Evolutionary conservation across 192 early-diverging fungal species (phyloP).

Genomic region (Obelidium mucronatum): DNA sequence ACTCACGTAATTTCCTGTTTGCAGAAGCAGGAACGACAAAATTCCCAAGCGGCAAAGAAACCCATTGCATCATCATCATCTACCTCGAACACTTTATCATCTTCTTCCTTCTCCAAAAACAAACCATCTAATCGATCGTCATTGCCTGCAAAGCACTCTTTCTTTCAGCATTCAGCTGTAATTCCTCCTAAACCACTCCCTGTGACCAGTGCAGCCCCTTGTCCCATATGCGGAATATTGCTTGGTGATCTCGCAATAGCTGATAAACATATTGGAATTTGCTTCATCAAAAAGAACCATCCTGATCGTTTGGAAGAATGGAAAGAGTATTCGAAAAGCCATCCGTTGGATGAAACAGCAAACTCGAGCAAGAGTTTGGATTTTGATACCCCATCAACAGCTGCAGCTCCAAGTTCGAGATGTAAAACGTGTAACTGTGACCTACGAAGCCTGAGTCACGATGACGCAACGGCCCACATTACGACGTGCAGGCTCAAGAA

Average conservation of each 20-base stretch:
- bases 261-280: neutral
- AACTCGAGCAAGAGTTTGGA: neutral
- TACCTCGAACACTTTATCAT: neutral
- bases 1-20: constrained; percentile 19
- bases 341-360: neutral
- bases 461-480: too few relatives aligned
- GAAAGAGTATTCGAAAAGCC: neutral
- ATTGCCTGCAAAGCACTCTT: neutral
- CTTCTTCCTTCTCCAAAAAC: neutral
- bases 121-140: neutral
- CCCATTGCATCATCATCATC: neutral
- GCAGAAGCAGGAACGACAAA: constrained; percentile 9
- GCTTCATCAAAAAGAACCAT: constrained; percentile 2
- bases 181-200: neutral
- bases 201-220: neutral
- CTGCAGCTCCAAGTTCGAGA: neutral
- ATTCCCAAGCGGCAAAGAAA: neutral
- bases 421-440: neutral
- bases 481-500: too few relatives aligned
- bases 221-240: neutral
- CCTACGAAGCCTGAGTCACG: neutral
- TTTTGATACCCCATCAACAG: neutral
- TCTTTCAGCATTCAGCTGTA: too few relatives aligned
- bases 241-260: neutral
- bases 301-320: neutral